Base-by-base conservation (phyloP, 2,329 filamentous ascomycete species). In the Immersiporthe knoxdaviesiana region DNA sequence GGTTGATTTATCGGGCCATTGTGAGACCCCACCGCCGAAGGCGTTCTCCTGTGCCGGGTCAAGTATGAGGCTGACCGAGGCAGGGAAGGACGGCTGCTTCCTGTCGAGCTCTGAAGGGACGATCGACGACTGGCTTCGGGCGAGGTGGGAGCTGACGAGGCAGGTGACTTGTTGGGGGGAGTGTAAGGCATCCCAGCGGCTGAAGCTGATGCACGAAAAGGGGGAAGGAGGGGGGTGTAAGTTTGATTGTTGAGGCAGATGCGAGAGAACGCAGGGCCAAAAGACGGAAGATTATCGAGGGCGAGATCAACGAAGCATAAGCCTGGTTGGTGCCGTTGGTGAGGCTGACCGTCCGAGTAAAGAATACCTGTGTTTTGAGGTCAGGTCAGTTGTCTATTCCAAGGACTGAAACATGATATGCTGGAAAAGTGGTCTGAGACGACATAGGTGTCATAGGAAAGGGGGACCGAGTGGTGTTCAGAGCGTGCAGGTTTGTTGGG, bases 171-270 rank as follows among this genome's bases (percentile, higher is more conserved):
- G 75, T 90, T 88, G 72, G 92, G 92, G 71, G 92, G 92, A 80
- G 92, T 96, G 84, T 96, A 96, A 88, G 92, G 92, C 92, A 96
- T 96, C 86, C 83, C 79, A 79, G 75, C 67, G 73, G 73, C 76
- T 73, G 74, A 72, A 75, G 68, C n/a, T 63, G 24, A 11, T 47
- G 11, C 14, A 63, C 10, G 24, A 10, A 44, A 2, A 30, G 7
- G 18, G 27, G 71, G 74, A 74, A 69, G 70, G 58, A 73, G 65
- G 68, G 39, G 10, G 8, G n/a, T 30, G 24, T 11, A 14, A 6
- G 30, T 14, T 61, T 47, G 66, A 44, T 8, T 4, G 35, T n/a
- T n/a, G 4, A 35, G 66, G 56, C 39, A 14, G 18, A 39, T 60
- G 50, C 52, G 50, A 30, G 16, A n/a, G 30, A 54, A 61, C 39